Evolutionary conservation across 495 filamentous ascomycete genomes (phyloP), one percentile per base, ranked within the genome.

Genomic region (Lindgomyces ingoldianus): DNA sequence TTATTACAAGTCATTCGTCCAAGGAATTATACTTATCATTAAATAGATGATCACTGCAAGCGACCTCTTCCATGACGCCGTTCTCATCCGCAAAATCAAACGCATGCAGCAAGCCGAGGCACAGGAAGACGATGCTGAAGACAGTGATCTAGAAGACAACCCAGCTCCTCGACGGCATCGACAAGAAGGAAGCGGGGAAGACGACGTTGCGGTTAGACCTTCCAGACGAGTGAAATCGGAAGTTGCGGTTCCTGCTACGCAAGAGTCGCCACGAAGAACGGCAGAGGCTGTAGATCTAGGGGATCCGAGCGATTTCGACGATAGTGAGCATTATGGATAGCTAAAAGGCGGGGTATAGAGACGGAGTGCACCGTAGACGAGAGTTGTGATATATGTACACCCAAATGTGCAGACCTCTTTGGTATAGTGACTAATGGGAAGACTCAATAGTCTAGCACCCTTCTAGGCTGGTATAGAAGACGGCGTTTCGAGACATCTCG

Each of bases 31-130:
- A 56, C 24, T 49, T 9, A 2, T 44, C 18, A 22, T 19, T 47
- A 18, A 47, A 22, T 50, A 65, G 68, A 73, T 69, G 60, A 70
- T 82, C 21, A 67, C 70, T 11, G 58, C 66, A 4, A 50, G 67
- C 8, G 77, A 80, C 47, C 72, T 81, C 25, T 64, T 72, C 33
- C 47, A 60, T 4, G 78, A 83, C 63, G 30, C 58, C 12, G 46
- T 77, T 21, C 57, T 81, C 14, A 21, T 74, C 4, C 72, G 78
- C 12, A 74, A 74, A 57, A 75, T 83, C 49, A 60, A 69, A 56
- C 73, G 76, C 3, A 60, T 77, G 11, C 74, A 75, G 64, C 48
- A 64, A 11, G 50, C 66, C 12, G 64, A 64, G 27, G 67, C 74
- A 46, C 72, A 73, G 2, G 68, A 64, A 44, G 73, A 76, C 58